Evolutionary conservation across 2,329 filamentous ascomycete genomes (phyloP).

Genomic region (Emergomyces orientalis): DNA sequence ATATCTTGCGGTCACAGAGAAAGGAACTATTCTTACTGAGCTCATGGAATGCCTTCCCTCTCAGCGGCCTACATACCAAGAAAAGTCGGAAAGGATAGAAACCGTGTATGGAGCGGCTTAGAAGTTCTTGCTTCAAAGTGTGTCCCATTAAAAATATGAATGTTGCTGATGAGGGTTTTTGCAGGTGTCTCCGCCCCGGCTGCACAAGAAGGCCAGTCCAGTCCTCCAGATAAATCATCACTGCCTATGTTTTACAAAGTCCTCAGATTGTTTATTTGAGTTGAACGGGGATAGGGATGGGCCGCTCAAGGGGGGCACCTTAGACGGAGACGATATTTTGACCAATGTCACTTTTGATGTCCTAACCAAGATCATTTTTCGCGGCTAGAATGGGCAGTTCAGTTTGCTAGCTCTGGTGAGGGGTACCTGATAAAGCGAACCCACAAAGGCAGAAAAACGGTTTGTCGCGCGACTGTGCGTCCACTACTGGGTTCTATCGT

Average conservation of each 20-base stretch:
- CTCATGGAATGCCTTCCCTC: neutral
- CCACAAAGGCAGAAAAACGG: neutral
- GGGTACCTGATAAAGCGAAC: neutral
- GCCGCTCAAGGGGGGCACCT: constrained; percentile 4
- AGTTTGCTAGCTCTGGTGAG: constrained; percentile 9
- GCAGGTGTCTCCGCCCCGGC: no score
- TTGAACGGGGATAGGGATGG: constrained; percentile 7
- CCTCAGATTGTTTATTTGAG: constrained; percentile 10
- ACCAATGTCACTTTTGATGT: constrained; percentile 1
- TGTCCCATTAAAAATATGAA: no score
- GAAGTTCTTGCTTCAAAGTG: no score
- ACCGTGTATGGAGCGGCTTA: constrained; percentile 7
- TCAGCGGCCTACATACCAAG: constrained; percentile 6
- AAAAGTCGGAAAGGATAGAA: no score
- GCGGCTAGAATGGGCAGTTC: no score
- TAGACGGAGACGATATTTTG: constrained; percentile 8
- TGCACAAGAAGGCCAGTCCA: constrained; percentile 11
- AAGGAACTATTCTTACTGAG: neutral
- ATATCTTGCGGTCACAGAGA: neutral
- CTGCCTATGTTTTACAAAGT: constrained; percentile 14
- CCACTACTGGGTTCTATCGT: neutral
- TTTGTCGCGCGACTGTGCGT: neutral
- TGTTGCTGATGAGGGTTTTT: no score
- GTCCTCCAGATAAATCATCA: constrained; percentile 11
- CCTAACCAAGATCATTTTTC: constrained; percentile 6